Base-by-base conservation (phyloP, 176 grass and related monocot genomes). In the Thinopyrum elongatum region DNA sequence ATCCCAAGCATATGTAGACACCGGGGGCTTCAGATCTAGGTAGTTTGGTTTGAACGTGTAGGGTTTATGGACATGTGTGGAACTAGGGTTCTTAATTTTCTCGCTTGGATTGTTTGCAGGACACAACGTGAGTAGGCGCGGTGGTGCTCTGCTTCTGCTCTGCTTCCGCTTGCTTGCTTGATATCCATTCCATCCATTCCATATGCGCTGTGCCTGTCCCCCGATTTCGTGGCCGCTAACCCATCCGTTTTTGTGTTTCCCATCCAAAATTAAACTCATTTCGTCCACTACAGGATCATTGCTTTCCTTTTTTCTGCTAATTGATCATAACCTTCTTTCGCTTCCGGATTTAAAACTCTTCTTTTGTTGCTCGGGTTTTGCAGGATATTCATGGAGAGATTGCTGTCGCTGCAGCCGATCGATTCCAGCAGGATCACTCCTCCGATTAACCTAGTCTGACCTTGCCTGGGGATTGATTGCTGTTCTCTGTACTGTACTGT, bases 61-160 rank as follows among this genome's bases (percentile, higher is more conserved):
- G 28, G n/a, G n/a, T n/a, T n/a, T n/a, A n/a, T n/a, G n/a, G n/a
- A n/a, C n/a, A n/a, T n/a, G n/a, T n/a, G n/a, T n/a, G n/a, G n/a
- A n/a, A n/a, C n/a, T n/a, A n/a, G n/a, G n/a, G n/a, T n/a, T n/a
- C n/a, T n/a, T n/a, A n/a, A n/a, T n/a, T n/a, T n/a, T n/a, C 35
- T 86, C 58, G 31, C 72, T 86, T 90, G n/a, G 74, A 81, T 87
- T 87, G 47, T 88, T 87, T 91, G 86, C 90, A 91, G 90, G 90
- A 91, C 84, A 84, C 85, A 91, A 44, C 90, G 85, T 88, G 86
- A 88, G 90, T 88, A 91, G 90, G 90, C 90, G 86, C 84, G 90
- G 83, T 65, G 86, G 39, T 88, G 86, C 69, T 87, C 35, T 71
- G 68, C 68, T 12, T 16, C 35, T 46, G 44, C 15, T 41, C 39